phyloP scores from a whole-genome alignment of 192 early-diverging fungal species.

The Geranomyces variabilis region DNA sequence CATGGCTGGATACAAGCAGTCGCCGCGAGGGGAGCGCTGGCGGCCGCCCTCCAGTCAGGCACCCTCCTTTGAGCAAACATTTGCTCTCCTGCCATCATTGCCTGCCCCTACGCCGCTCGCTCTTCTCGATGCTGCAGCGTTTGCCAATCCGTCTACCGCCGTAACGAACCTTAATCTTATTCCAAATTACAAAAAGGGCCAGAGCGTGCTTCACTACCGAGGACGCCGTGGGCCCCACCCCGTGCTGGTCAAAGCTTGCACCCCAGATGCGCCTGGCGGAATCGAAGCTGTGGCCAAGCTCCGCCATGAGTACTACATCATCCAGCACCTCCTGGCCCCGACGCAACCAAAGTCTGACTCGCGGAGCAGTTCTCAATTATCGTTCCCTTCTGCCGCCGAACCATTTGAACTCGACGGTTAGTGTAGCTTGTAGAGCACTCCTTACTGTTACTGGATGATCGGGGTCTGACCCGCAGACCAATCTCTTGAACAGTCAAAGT shows the following conservation, averaged over 20 bases:
- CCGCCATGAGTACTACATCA: slow-evolving; percentile 14
- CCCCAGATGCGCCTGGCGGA: not conserved
- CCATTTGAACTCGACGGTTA: not conserved
- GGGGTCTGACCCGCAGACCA: no score
- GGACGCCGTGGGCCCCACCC: slow-evolving; percentile 1
- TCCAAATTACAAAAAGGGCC: not conserved
- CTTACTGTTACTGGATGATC: no score
- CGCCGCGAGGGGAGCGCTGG: no score
- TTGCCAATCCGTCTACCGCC: not conserved
- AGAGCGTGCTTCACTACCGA: not conserved
- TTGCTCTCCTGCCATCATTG: no score
- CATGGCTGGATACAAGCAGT: no score
- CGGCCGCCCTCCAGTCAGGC: no score
- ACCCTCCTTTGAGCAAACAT: no score
- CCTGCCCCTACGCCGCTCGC: not conserved
- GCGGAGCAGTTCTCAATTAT: not conserved
- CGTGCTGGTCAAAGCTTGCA: slow-evolving; percentile 15
- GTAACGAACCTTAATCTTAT: slow-evolving; percentile 5
- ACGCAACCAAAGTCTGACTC: not conserved
- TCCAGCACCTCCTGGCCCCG: not conserved
- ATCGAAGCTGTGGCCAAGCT: slow-evolving; percentile 13
- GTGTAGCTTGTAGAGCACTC: not conserved
- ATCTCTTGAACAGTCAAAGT: no score
- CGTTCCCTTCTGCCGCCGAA: not conserved
- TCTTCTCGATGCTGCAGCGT: not conserved